phyloP scores from a whole-genome alignment of 1,284 basidiomycete species.

The Ustilago tritici region DNA sequence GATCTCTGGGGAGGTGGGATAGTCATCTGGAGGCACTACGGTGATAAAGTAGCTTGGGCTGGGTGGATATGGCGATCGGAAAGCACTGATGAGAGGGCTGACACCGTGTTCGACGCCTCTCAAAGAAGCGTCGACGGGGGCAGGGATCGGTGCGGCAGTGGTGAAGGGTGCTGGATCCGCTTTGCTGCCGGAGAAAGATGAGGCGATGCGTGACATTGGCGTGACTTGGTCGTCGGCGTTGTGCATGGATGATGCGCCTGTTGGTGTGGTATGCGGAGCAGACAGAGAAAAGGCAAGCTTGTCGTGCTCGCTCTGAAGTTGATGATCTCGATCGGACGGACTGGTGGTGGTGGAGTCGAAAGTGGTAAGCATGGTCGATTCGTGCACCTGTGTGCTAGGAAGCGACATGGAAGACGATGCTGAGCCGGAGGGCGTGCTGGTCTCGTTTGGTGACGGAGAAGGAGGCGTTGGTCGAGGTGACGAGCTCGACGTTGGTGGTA shows the following conservation, averaged over 20 bases:
- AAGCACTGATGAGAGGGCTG: constrained; percentile 35
- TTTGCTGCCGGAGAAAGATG: constrained; percentile 4
- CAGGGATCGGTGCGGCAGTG: neutral
- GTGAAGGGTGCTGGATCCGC: neutral
- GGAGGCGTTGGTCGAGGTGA: neutral
- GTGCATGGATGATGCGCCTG: constrained; percentile 4
- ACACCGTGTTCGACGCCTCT: constrained; percentile 37
- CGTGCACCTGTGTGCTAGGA: constrained; percentile 14
- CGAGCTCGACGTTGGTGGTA: constrained; percentile 10
- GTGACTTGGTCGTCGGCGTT: neutral
- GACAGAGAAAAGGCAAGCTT: constrained; percentile 15
- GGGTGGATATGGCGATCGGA: constrained; percentile 41
- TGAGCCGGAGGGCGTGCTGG: constrained; percentile 1
- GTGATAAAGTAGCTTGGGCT: constrained; percentile 55
- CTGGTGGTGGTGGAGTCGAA: constrained; percentile 16
- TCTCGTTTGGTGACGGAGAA: constrained; percentile 5
- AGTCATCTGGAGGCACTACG: constrained; percentile 52
- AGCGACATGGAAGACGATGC: constrained; percentile 18
- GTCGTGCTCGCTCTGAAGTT: constrained; percentile 2
- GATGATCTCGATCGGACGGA: constrained; percentile 5
- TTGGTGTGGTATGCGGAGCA: constrained; percentile 7
- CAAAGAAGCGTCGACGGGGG: constrained; percentile 1
- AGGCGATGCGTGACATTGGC: constrained; percentile 12
- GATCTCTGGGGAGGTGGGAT: constrained; percentile 26
- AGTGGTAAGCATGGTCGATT: constrained; percentile 31